Evolutionary conservation across 345 rosid species (phyloP), one percentile per base, ranked within the genome.

Genomic region (Eucalyptus viminalis): DNA sequence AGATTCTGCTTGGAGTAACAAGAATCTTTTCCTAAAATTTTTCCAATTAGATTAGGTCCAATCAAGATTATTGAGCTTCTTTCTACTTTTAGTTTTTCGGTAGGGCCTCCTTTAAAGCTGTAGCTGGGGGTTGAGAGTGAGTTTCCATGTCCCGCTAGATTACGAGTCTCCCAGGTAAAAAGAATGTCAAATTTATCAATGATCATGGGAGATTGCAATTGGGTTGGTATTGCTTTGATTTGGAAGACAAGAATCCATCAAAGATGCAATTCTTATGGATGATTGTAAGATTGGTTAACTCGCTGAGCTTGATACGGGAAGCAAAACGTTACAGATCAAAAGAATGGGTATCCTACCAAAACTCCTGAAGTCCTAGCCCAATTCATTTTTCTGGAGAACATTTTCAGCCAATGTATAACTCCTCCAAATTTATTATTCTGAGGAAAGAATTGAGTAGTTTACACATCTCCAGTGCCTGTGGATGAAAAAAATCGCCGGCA

Each of bases 401-500:
- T 76, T 76, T 76, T 76, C 14, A 76, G 43, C 43, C 43, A 4
- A 76, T 11, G 9, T 76, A 37, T 24, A 76, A 45, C 15, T 88
- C 40, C 86, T 86, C 88, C 37, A 88, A 40, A 85, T 53, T 90
- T 34, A 80, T 60, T 86, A 87, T 86, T 87, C 88, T 88, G 24
- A 44, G 17, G 53, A 91, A 58, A 51, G 90, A 91, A 89, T 90
- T 53, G 76, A 92, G 88, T 56, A 62, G 49, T 87, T 31, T 86
- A 85, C 89, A 86, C 56, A 91, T 90, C 54, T 91, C 91, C 62
- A 44, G 60, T 21, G 91, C 88, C 85, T 80, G 88, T 17, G 89
- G 76, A n/a, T 90, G 91, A 58, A 40, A 40, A 80, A 87, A 60
- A 91, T 91, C 92, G 40, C 92, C 87, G 15, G 92, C 93, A 80